phyloP scores from a whole-genome alignment of 495 filamentous ascomycete species.

The Aspergillus baeticus region DNA sequence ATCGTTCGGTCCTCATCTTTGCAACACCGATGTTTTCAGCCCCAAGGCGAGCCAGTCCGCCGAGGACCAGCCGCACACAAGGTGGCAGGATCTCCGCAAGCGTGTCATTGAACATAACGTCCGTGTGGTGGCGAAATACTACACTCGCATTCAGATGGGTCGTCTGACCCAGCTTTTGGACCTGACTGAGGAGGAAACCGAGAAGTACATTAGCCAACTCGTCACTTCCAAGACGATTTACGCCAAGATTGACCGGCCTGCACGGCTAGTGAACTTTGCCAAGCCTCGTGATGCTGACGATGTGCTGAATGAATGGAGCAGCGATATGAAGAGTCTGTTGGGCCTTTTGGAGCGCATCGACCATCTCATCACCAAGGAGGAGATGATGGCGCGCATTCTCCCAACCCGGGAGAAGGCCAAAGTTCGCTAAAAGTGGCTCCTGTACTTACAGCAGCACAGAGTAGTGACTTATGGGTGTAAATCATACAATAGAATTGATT shows the following conservation, averaged over 20 bases:
- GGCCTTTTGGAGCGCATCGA: slow-evolving; percentile 92
- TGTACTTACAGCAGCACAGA: neutral
- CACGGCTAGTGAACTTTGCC: slow-evolving; percentile 86
- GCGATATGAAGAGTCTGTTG: slow-evolving; percentile 95
- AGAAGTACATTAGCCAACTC: slow-evolving; percentile 93
- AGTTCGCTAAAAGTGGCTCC: slow-evolving; percentile 34
- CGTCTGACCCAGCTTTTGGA: slow-evolving; percentile 88
- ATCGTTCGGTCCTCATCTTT: slow-evolving; percentile 85
- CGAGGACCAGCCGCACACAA: slow-evolving; percentile 73
- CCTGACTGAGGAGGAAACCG: slow-evolving; percentile 90
- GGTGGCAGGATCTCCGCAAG: slow-evolving; percentile 94
- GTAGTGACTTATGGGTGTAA: slow-evolving; percentile 28
- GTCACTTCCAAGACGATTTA: slow-evolving; percentile 96
- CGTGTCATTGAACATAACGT: slow-evolving; percentile 99
- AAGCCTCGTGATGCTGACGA: slow-evolving; percentile 95
- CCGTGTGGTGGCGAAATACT: slow-evolving; percentile 95
- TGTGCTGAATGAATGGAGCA: slow-evolving; percentile 97
- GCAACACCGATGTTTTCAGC: slow-evolving; percentile 83
- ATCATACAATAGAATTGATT: slow-evolving; percentile 33
- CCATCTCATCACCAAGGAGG: slow-evolving; percentile 98
- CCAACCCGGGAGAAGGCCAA: slow-evolving; percentile 61
- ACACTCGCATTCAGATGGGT: slow-evolving; percentile 91
- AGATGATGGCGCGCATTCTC: slow-evolving; percentile 99
- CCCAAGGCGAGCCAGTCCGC: slow-evolving; percentile 52
- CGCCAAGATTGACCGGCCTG: slow-evolving; percentile 95